Evolutionary conservation across 169 alveolate genomes (phyloP).

Genomic region (Sarcocystis neurona): DNA sequence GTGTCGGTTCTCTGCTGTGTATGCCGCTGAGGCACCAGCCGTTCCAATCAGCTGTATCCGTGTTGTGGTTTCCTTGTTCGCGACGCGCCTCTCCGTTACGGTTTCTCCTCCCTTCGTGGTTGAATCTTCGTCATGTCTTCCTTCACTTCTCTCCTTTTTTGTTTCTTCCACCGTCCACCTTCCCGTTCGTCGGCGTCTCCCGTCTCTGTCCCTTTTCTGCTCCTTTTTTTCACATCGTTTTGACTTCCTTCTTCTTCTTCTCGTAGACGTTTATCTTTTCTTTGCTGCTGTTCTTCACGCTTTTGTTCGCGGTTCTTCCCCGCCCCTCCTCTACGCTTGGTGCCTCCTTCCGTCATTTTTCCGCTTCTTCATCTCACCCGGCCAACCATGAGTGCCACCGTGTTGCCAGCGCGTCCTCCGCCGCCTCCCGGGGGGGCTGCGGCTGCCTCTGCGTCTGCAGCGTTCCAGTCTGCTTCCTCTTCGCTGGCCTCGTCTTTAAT

Average conservation of each 20-base stretch:
- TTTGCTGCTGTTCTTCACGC: no score
- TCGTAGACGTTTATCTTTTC: background rate
- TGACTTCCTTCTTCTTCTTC: background rate
- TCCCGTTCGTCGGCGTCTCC: background rate
- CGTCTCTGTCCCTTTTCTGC: background rate
- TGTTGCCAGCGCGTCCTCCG: constrained; percentile 51
- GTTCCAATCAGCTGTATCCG: no score
- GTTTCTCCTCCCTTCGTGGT: no score
- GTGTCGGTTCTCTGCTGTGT: no score
- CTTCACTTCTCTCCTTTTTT: no score
- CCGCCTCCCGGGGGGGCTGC: constrained; percentile 24
- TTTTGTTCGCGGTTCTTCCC: background rate
- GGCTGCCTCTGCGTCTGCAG: background rate
- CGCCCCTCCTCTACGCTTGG: background rate
- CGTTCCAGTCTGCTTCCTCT: background rate
- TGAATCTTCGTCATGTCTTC: no score
- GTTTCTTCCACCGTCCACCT: no score
- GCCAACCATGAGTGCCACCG: constrained; percentile 57
- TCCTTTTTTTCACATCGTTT: background rate
- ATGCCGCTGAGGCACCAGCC: no score
- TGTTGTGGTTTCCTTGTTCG: no score
- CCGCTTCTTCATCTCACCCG: background rate
- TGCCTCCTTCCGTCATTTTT: background rate
- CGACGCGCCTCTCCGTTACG: no score
- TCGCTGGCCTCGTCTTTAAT: constrained; percentile 58